phyloP scores from a whole-genome alignment of 2,329 filamentous ascomycete genomes.

The Alternaria tenuissima region DNA sequence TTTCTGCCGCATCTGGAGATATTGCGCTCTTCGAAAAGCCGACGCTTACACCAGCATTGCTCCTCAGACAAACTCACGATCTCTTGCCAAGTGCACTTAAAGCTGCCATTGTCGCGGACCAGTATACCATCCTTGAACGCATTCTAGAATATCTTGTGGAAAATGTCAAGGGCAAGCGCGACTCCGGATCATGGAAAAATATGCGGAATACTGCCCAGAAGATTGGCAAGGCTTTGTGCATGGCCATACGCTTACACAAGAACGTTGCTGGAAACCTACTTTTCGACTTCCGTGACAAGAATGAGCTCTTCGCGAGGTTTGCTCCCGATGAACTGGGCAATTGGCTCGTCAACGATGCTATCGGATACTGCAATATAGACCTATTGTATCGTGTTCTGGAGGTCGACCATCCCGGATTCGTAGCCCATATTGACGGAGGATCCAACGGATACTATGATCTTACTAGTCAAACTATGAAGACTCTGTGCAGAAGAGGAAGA shows the following conservation, averaged over 20 bases:
- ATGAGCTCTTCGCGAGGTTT: background rate
- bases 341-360: background rate
- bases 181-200: background rate
- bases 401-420: background rate
- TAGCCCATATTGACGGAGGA: background rate
- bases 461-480: background rate
- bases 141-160: background rate
- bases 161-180: background rate
- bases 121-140: background rate
- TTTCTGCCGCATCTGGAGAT: background rate
- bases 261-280: background rate
- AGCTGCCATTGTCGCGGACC: background rate
- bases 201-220: background rate
- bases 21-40: background rate
- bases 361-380: background rate
- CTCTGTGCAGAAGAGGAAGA: background rate
- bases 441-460: background rate
- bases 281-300: background rate
- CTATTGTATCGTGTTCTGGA: background rate
- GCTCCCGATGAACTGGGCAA: background rate
- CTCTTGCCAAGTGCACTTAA: background rate
- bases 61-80: background rate
- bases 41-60: background rate
- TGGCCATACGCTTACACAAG: background rate
- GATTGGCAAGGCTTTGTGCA: background rate